Conservation (phyloP, 331 rosid species). For the Cydonia oblonga region DNA sequence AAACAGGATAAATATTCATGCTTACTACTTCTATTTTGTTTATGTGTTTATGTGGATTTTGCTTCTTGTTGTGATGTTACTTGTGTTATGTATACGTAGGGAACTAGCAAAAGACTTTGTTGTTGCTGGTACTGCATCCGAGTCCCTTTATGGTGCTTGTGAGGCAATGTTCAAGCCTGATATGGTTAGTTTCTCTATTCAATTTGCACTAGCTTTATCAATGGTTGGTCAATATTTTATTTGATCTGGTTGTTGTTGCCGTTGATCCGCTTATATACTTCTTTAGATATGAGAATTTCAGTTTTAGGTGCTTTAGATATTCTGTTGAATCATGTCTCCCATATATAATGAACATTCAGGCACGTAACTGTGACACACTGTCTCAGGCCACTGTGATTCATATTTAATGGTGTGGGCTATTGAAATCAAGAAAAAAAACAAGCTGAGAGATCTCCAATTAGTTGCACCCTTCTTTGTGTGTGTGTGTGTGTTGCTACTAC, state of each 20-base stretch:
- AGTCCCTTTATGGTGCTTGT: constrained; percentile 96
- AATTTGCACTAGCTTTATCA: constrained; percentile 7
- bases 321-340: background rate
- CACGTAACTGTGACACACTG: background rate
- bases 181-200: constrained; percentile 41
- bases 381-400: background rate
- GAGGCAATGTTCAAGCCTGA: constrained; percentile 89
- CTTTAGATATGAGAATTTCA: background rate
- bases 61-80: background rate
- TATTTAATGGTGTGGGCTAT: background rate
- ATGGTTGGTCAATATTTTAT: background rate
- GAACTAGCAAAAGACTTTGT: constrained; percentile 96
- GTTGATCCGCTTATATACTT: background rate
- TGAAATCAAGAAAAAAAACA: background rate
- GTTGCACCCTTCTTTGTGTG: background rate
- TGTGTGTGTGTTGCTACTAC: background rate
- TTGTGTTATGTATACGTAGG: constrained; percentile 35
- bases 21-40: background rate
- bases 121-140: constrained; percentile 93
- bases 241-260: background rate
- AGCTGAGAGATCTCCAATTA: background rate
- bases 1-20: background rate
- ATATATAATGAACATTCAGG: background rate
- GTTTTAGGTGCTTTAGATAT: background rate
- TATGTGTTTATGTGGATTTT: background rate